Conservation (phyloP, 495 filamentous ascomycete species). For the Tetracladium setigerum region DNA sequence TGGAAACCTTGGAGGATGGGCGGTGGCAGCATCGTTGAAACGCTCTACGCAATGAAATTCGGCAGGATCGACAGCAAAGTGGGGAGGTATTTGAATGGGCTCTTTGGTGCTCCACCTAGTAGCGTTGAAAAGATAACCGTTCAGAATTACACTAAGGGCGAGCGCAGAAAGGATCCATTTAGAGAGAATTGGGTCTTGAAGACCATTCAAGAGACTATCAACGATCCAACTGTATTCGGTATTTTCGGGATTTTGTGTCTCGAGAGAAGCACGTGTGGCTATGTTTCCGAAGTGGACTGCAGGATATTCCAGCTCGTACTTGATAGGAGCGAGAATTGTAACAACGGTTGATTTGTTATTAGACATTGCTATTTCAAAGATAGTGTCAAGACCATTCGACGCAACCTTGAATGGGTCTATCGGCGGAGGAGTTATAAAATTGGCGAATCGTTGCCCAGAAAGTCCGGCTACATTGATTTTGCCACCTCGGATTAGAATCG, state of each 20-base stretch:
- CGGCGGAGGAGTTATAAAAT: constrained; percentile 51
- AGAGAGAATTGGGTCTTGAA: constrained; percentile 90
- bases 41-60: constrained; percentile 43
- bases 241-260: not conserved
- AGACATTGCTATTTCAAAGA: constrained; percentile 63
- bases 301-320: constrained; percentile 85
- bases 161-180: constrained; percentile 95
- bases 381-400: constrained; percentile 74
- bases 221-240: constrained; percentile 56
- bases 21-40: constrained; percentile 36
- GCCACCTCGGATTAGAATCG: constrained; percentile 70
- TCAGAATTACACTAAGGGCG: constrained; percentile 86
- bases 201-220: constrained; percentile 80
- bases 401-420: constrained; percentile 96
- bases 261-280: too few species aligned
- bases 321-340: constrained; percentile 85
- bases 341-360: constrained; percentile 62
- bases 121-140: constrained; percentile 97
- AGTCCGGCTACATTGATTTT: constrained; percentile 42
- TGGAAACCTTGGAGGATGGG: not conserved
- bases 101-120: constrained; percentile 89
- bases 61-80: constrained; percentile 40
- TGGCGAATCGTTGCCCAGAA: constrained; percentile 39
- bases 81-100: constrained; percentile 26
- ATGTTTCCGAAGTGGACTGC: constrained; percentile 70